Evolutionary conservation across 257 asterid genomes (phyloP).

Genomic region (Solanum habrochaites): DNA sequence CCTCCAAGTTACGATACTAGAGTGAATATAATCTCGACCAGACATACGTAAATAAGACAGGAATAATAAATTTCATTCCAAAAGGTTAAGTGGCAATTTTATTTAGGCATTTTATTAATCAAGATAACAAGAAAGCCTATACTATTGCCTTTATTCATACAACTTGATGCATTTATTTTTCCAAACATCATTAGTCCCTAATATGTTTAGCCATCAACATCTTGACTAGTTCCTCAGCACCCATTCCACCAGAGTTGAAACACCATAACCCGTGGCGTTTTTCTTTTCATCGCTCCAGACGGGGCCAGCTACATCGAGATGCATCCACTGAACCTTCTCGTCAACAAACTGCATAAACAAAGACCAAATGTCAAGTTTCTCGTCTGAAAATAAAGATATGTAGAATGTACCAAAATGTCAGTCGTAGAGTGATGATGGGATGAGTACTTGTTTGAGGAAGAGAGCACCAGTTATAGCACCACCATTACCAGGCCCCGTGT

Average conservation of each 20-base stretch:
- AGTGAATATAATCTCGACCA: neutral
- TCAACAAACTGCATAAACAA: constrained; percentile 62
- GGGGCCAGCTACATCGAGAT: constrained; percentile 85
- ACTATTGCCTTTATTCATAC: neutral
- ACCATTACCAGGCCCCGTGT: constrained; percentile 81
- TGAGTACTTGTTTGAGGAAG: constrained; percentile 86
- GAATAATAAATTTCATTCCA: neutral
- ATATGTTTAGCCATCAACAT: neutral
- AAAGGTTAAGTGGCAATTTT: neutral
- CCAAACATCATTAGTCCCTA: neutral
- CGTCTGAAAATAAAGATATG: neutral
- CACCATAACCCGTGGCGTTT: constrained; percentile 72
- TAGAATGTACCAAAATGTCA: neutral
- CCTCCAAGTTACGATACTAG: neutral
- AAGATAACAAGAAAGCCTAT: neutral
- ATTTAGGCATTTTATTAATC: neutral
- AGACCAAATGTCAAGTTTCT: neutral
- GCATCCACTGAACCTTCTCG: constrained; percentile 98
- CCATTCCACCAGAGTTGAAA: constrained; percentile 84
- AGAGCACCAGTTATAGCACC: constrained; percentile 94
- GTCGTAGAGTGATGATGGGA: neutral
- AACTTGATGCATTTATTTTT: neutral
- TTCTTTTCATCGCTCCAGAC: constrained; percentile 81
- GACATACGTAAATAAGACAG: neutral
- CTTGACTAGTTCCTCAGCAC: constrained; percentile 41